Evolutionary conservation across 1,139 yeast species (phyloP), one percentile per base, ranked within the genome.

Genomic region (Saccharomyces hybrid): DNA sequence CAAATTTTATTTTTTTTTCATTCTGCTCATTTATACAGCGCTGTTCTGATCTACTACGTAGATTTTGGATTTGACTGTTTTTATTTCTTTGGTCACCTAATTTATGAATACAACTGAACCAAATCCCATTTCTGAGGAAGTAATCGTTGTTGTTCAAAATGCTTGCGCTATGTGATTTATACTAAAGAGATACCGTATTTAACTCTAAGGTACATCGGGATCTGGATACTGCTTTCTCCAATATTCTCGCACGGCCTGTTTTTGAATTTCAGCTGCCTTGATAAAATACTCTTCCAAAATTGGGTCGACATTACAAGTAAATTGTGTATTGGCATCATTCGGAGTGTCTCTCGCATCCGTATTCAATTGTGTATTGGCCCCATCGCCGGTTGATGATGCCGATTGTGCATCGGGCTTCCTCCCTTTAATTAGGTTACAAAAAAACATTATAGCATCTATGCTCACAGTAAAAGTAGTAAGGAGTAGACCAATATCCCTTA

Each of bases 1-100:
- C 96, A 89, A 4, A 24, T 24, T 24, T 4, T 24, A 24, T 24
- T 24, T 24, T 24, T 24, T 29, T 31, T 31, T 29, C 34, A 29
- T 29, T 29, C n/a, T 11, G 34, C n/a, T 29, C 8, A 4, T 29
- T 29, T 29, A 4, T 29, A 29, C 8, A 29, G 31, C 31, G 31
- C 3, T 29, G 5, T 29, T 29, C 31, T 29, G 5, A 29, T 16
- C 16, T 16, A 29, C 12, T 29, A 29, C 32, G 14, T 31, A 31
- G 6, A 31, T 31, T 31, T 31, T 4, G 34, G 2, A 31, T 31
- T 31, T 31, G 34, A 31, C 34, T 31, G 6, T 31, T 31, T 31
- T 31, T 31, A 31, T 31, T 31, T 31, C 6, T 31, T 31, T 31
- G 34, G 2, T 31, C 6, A 31, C 1, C 34, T 31, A 31, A 31